Evolutionary conservation across 768 basidiomycete genomes (phyloP).

Genomic region (Pleurotus djamor): DNA sequence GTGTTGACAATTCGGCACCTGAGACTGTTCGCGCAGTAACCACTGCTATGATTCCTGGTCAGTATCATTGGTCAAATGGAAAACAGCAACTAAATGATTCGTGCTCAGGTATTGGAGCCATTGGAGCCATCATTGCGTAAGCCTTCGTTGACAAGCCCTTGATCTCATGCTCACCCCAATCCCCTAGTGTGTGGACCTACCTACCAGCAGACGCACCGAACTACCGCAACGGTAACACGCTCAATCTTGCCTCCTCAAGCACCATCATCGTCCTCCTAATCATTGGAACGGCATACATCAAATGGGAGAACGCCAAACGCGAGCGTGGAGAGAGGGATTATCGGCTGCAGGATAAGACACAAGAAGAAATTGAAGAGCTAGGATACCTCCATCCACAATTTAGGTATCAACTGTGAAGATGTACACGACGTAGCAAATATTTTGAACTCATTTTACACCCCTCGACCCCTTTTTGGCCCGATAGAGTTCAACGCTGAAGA

Average conservation of each 20-base stretch:
- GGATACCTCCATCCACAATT: constrained; percentile 44
- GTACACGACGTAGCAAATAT: not conserved
- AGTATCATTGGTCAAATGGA: not conserved
- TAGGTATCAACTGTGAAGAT: constrained; percentile 31
- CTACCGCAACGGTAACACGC: constrained; percentile 41
- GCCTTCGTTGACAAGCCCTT: constrained; percentile 6
- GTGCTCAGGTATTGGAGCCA: constrained; percentile 33
- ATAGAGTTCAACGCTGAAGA: no score
- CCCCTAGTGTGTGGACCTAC: constrained; percentile 43
- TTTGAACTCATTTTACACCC: not conserved
- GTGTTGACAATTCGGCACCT: constrained; percentile 45
- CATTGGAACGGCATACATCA: constrained; percentile 30
- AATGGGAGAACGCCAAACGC: constrained; percentile 40
- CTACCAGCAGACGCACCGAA: constrained; percentile 42
- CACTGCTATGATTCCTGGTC: constrained; percentile 40
- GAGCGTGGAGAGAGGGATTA: constrained; percentile 39
- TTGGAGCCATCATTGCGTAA: constrained; percentile 45
- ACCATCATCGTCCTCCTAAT: constrained; percentile 27
- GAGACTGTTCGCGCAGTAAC: constrained; percentile 46
- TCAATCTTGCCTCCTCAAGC: constrained; percentile 37
- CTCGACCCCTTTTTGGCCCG: no score
- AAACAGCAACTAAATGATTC: not conserved
- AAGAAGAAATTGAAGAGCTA: constrained; percentile 33
- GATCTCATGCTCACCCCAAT: not conserved
- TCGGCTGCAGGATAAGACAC: constrained; percentile 34